A percentile compares a stretch with the other conserved stretches of the same genome.
Evolutionary conservation across 352 stramenopile genomes (phyloP).

Genomic region (Pythium phragmiticola): DNA sequence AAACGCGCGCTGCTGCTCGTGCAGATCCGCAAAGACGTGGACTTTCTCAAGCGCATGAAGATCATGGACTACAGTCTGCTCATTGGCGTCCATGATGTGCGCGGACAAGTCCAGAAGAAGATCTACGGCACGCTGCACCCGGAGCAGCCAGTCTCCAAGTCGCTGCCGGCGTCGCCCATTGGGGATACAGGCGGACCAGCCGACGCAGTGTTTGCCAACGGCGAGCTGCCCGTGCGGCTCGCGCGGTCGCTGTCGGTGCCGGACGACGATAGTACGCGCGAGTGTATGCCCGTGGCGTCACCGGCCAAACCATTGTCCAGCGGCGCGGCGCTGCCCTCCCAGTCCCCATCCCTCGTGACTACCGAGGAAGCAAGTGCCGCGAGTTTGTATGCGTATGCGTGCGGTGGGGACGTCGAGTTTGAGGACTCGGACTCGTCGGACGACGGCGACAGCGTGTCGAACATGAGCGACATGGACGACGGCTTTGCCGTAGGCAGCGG

Average conservation of each 20-base stretch:
- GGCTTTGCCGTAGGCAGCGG: slow-evolving; percentile 15
- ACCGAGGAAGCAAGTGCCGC: slow-evolving; percentile 7
- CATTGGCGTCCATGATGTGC: slow-evolving; percentile 89
- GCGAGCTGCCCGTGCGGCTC: slow-evolving; percentile 26
- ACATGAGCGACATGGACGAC: slow-evolving; percentile 11
- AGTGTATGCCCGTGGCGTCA: slow-evolving; percentile 15
- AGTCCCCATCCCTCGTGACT: not conserved
- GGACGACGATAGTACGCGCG: slow-evolving; percentile 7
- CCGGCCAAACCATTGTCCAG: not conserved
- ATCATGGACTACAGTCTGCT: slow-evolving; percentile 96
- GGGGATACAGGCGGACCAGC: slow-evolving; percentile 9
- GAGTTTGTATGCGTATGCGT: not conserved
- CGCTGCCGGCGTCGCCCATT: slow-evolving; percentile 41
- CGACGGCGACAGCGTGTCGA: slow-evolving; percentile 7
- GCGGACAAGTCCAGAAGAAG: slow-evolving; percentile 49
- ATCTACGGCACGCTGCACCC: slow-evolving; percentile 39
- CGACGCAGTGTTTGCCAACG: slow-evolving; percentile 20
- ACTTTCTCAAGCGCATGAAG: slow-evolving; percentile 91
- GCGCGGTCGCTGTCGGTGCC: slow-evolving; percentile 33
- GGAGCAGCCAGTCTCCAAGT: slow-evolving; percentile 28
- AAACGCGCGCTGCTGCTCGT: slow-evolving; percentile 76
- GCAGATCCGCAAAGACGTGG: slow-evolving; percentile 86
- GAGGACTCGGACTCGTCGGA: slow-evolving; percentile 16
- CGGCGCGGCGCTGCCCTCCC: not conserved
- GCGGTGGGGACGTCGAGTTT: slow-evolving; percentile 20